Evolutionary conservation across 495 filamentous ascomycete species (phyloP).

Genomic region (Penicillium alfredii): DNA sequence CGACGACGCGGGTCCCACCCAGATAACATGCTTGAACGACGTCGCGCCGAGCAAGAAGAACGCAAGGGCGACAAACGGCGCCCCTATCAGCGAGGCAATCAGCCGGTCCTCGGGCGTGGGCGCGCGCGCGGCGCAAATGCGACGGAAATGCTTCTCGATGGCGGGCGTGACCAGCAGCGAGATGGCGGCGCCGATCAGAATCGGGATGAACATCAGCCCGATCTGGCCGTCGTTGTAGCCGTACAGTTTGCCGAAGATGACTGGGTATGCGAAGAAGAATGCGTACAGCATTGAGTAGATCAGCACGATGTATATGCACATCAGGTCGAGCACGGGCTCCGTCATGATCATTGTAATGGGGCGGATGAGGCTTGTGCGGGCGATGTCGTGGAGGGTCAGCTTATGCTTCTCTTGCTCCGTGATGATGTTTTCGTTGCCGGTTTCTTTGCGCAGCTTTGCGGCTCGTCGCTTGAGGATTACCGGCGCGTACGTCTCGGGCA

Average conservation of each 20-base stretch:
- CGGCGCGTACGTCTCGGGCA: slow-evolving; percentile 60
- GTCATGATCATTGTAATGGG: slow-evolving; percentile 36
- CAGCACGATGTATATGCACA: slow-evolving; percentile 62
- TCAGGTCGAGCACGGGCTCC: slow-evolving; percentile 51
- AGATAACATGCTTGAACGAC: slow-evolving; percentile 56
- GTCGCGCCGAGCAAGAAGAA: slow-evolving; percentile 58
- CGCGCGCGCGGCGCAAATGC: slow-evolving; percentile 13
- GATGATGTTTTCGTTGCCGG: slow-evolving; percentile 50
- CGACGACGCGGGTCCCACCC: slow-evolving; percentile 54
- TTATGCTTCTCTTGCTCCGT: slow-evolving; percentile 40
- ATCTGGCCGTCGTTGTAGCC: slow-evolving; percentile 32
- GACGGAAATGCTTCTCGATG: slow-evolving; percentile 32
- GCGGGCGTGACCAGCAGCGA: slow-evolving; percentile 38
- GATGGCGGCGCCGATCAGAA: slow-evolving; percentile 48
- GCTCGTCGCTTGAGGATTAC: slow-evolving; percentile 55
- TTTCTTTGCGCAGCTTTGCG: slow-evolving; percentile 47
- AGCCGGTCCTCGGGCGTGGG: slow-evolving; percentile 37
- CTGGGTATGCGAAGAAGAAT: slow-evolving; percentile 66
- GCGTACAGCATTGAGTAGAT: slow-evolving; percentile 67
- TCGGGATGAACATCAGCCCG: slow-evolving; percentile 31
- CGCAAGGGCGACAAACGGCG: slow-evolving; percentile 32
- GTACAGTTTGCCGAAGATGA: slow-evolving; percentile 53
- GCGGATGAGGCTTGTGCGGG: slow-evolving; percentile 42
- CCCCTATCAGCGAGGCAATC: slow-evolving; percentile 27
- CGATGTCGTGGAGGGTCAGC: slow-evolving; percentile 30